Base-by-base conservation (phyloP, 2,329 filamentous ascomycete genomes). In the Blastomyces parvus region DNA sequence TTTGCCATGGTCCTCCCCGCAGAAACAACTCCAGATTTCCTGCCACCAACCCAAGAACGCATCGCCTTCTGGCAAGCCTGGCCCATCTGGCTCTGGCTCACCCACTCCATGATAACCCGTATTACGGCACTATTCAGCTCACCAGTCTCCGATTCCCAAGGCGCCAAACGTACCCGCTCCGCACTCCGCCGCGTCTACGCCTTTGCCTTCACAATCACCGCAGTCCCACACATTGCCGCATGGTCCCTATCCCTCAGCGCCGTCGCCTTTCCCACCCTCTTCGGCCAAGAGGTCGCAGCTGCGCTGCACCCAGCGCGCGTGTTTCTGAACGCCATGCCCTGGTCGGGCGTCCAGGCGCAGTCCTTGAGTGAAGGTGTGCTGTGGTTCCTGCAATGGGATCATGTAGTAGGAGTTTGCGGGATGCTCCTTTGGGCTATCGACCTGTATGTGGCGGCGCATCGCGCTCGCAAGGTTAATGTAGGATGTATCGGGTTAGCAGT, bases 21-120 rank as follows among this genome's bases (percentile, higher is more conserved):
- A 38, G 13, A 75, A 1, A 79, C 79, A 0, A 69, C 68, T 0
- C 27, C 74, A 1, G 66, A 81, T 17, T 73, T 74, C 1, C 68
- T 75, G 19, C 70, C 74, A n/a, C 71, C 73, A 14, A 82, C 81
- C 65, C 81, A 83, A 67, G 72, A 73, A 27, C 75, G 78, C 63
- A 79, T 81, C 33, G 79, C 79, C 0, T 66, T 79, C 56, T 83
- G 82, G 80, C 81, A 83, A 66, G 71, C 76, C 3, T 83, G 81
- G 71, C 80, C 82, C 0, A 67, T 80, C 22, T 80, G 76, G 68
- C 76, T 81, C 7, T 74, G 75, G 3, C 60, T 80, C 13, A 66
- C 78, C 14, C 66, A 68, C 8, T 65, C 71, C 63, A 67, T 69
- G 59, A 63, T 67, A 38, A 69, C 70, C 25, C 70, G 71, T 30